Percentiles rank a stretch among this genome's conserved stretches.
Evolutionary conservation across 305 asterid species (phyloP).

Genomic region (Solanum aculeatissimum): DNA sequence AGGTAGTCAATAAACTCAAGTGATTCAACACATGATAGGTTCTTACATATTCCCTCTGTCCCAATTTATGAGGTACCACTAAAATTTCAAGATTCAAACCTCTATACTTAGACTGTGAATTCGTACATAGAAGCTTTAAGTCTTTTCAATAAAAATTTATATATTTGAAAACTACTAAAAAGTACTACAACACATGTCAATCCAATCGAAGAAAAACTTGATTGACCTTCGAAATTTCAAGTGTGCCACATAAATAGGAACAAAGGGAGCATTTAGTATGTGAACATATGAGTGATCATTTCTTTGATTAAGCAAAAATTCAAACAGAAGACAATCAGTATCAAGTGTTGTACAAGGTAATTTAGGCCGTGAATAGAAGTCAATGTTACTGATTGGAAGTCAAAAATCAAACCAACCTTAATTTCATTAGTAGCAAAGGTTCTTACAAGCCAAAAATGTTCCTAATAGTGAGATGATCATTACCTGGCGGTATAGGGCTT

Average conservation of each 20-base stretch:
- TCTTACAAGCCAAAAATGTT: neutral
- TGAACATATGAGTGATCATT: neutral
- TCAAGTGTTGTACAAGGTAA: neutral
- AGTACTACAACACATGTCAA: neutral
- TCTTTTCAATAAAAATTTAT: neutral
- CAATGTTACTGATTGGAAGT: neutral
- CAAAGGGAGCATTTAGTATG: neutral
- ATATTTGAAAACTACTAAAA: neutral
- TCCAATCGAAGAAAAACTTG: neutral
- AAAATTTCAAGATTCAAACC: neutral
- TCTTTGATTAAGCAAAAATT: neutral
- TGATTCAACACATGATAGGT: neutral
- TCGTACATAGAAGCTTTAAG: neutral
- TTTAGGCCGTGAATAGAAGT: neutral
- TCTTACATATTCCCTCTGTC: neutral
- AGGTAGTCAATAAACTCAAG: neutral
- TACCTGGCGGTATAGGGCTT: slow-evolving; percentile 86
- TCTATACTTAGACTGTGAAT: neutral
- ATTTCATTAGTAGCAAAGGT: neutral
- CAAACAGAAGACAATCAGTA: neutral
- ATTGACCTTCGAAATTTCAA: neutral
- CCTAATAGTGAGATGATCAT: neutral
- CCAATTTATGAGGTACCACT: neutral
- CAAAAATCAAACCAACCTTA: neutral
- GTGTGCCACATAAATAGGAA: neutral